A percentile compares a stretch with the other conserved stretches of the same genome.
phyloP scores from a whole-genome alignment of 2,329 filamentous ascomycete species.

The Penicillium vulpinum region DNA sequence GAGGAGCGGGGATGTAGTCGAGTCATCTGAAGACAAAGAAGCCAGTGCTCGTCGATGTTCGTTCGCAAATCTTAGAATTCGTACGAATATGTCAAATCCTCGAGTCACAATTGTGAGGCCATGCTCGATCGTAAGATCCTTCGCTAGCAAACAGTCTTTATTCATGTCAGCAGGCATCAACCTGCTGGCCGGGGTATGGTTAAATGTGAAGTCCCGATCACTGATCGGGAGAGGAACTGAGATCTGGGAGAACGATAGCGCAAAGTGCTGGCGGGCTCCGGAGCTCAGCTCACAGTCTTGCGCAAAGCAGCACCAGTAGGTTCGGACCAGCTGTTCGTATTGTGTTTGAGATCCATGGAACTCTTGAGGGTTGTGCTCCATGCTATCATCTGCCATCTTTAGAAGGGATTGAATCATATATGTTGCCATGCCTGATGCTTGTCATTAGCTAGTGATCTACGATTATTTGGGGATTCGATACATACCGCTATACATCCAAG shows the following conservation, averaged over 20 bases:
- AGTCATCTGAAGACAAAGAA: slow-evolving; percentile 17
- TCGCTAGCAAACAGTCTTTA: slow-evolving; percentile 19
- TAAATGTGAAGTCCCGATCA: slow-evolving; percentile 39
- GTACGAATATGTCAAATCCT: slow-evolving; percentile 41
- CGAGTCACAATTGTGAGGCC: slow-evolving; percentile 38
- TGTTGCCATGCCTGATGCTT: slow-evolving; percentile 35
- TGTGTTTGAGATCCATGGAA: slow-evolving; percentile 36
- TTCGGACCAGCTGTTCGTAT: slow-evolving; percentile 41
- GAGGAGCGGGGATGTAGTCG: slow-evolving; percentile 16
- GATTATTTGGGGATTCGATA: background rate
- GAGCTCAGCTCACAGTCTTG: slow-evolving; percentile 42
- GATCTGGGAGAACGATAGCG: slow-evolving; percentile 39
- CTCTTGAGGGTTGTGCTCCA: slow-evolving; percentile 38
- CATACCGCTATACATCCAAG: slow-evolving; percentile 43
- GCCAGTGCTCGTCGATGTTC: slow-evolving; percentile 35
- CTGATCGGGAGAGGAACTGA: slow-evolving; percentile 39
- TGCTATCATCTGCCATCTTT: slow-evolving; percentile 39
- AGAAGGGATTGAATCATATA: slow-evolving; percentile 42
- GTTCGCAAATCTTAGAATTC: slow-evolving; percentile 39
- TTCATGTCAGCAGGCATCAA: slow-evolving; percentile 35
- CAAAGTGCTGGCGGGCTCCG: slow-evolving; percentile 39
- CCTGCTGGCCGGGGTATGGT: slow-evolving; percentile 22
- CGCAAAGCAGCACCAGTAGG: slow-evolving; percentile 41
- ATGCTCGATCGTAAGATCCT: slow-evolving; percentile 33
- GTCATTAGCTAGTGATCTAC: slow-evolving; percentile 5